Conservation (phyloP, 2,329 filamentous ascomycete genomes). For the Fusarium virguliforme region DNA sequence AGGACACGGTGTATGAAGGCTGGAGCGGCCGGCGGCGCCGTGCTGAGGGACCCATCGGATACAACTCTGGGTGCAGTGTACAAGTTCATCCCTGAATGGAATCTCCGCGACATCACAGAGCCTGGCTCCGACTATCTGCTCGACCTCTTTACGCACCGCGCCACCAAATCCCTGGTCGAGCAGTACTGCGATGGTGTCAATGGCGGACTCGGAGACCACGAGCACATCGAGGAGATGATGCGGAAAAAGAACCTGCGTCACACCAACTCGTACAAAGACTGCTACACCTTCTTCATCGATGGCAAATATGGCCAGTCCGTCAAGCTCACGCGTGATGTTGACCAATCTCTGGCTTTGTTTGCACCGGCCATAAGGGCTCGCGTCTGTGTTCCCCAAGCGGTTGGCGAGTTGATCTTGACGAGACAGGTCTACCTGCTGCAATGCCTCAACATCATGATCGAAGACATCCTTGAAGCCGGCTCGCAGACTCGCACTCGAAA, state of each 20-base stretch:
- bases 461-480: neutral
- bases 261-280: conserved; percentile 48
- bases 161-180: conserved; percentile 53
- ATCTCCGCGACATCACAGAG: conserved; percentile 59
- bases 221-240: conserved; percentile 57
- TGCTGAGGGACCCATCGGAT: conserved; percentile 58
- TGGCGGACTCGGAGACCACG: conserved; percentile 51
- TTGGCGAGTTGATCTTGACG: too few species aligned
- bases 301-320: conserved; percentile 58
- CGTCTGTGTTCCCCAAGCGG: too few species aligned
- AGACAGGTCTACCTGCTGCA: too few species aligned
- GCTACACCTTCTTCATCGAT: conserved; percentile 58
- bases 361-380: too few species aligned
- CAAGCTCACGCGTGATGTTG: conserved; percentile 28
- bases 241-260: conserved; percentile 54
- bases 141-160: conserved; percentile 58
- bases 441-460: too few species aligned
- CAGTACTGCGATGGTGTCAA: conserved; percentile 51
- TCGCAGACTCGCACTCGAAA: neutral
- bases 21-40: conserved; percentile 52
- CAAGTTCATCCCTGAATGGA: conserved; percentile 63
- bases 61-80: conserved; percentile 56
- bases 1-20: conserved; percentile 21
- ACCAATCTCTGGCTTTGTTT: neutral
- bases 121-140: conserved; percentile 58